Evolutionary conservation across 257 asterid species (phyloP).

Genomic region (Capsicum baccatum): DNA sequence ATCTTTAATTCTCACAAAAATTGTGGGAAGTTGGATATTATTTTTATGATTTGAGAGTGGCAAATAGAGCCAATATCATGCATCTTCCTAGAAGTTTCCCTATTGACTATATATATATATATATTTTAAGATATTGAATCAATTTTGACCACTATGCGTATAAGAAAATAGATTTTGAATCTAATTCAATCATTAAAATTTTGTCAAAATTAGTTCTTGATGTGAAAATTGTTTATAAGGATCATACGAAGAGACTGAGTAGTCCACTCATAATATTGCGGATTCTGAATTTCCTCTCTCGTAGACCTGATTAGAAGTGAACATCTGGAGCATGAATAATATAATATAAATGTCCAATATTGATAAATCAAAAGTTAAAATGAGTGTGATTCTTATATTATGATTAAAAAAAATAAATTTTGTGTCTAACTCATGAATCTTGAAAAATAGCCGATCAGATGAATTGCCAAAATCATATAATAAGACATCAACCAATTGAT

Average conservation of each 20-base stretch:
- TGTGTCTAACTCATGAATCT: too few relatives aligned
- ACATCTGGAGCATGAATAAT: not conserved
- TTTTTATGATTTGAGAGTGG: not conserved
- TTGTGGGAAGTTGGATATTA: not conserved
- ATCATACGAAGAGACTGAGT: not conserved
- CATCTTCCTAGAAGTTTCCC: slow-evolving; percentile 9
- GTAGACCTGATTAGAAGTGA: too few relatives aligned
- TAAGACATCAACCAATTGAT: not conserved
- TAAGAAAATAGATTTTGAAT: not conserved
- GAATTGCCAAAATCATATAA: not conserved
- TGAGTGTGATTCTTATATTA: not conserved
- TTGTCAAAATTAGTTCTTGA: not conserved
- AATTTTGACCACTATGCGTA: not conserved
- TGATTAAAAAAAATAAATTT: not conserved
- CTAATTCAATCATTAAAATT: not conserved
- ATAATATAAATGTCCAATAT: not conserved
- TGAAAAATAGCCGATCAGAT: too few relatives aligned
- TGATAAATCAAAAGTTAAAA: not conserved
- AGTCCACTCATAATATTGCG: too few relatives aligned
- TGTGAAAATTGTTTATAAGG: not conserved
- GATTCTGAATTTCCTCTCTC: too few relatives aligned
- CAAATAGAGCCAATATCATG: slow-evolving; percentile 10
- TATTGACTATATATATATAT: not conserved
- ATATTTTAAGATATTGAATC: not conserved
- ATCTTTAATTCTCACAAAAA: not conserved